phyloP scores from a whole-genome alignment of 352 stramenopile species.

The Phytophthora boehmeriae region DNA sequence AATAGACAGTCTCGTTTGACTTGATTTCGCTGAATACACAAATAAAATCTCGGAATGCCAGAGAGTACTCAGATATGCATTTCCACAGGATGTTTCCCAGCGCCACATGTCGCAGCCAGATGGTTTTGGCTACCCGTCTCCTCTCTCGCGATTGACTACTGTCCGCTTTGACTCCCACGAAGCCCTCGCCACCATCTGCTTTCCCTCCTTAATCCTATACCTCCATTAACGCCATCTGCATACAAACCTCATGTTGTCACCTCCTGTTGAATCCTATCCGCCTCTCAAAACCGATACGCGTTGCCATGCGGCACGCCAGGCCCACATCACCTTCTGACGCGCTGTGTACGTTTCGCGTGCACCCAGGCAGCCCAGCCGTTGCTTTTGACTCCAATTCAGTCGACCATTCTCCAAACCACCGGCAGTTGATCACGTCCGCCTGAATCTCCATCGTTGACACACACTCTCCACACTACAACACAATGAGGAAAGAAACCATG shows the following conservation, averaged over 20 bases:
- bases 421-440: conserved; percentile 6
- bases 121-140: conserved; percentile 10
- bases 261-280: neutral
- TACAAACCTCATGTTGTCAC: neutral
- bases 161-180: conserved; percentile 1
- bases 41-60: too few relatives aligned
- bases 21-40: too few relatives aligned
- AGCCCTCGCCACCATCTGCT: neutral
- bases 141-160: conserved; percentile 10
- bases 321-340: too few relatives aligned
- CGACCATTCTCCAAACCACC: conserved; percentile 36
- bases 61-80: too few relatives aligned
- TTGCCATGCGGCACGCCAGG: neutral
- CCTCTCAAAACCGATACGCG: neutral
- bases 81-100: neutral
- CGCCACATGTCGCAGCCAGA: conserved; percentile 23
- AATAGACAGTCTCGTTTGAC: too few relatives aligned
- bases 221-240: neutral
- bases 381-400: neutral
- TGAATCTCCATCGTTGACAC: conserved; percentile 1
- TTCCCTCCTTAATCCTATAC: conserved; percentile 4
- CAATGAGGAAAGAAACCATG: conserved; percentile 61
- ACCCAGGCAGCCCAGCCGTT: conserved; percentile 7
- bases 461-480: conserved; percentile 5
- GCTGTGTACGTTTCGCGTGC: conserved; percentile 3